Base-by-base conservation (phyloP, 805 yeast species). In the Starmerella etchellsii region DNA sequence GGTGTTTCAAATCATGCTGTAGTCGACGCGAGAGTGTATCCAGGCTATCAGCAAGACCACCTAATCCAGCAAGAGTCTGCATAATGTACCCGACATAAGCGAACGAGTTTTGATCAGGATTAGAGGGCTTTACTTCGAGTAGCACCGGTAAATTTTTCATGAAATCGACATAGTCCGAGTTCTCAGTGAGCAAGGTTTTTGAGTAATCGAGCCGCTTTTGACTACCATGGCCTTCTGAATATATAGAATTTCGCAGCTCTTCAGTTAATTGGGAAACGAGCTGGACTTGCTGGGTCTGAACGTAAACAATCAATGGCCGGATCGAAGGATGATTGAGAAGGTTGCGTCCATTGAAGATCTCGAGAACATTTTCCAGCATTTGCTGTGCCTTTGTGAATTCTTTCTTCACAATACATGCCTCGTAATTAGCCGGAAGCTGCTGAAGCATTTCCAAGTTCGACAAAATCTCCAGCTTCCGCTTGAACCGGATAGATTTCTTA, bases 191-290 rank as follows among this genome's bases (percentile, higher is more conserved):
- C 23, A 31, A 18, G 11, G 34, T 21, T 14, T 31, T 31, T 9
- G 34, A 20, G 14, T 25, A 30, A 6, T 28, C 31, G 21, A 33
- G 33, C 11, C 44, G 51, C 22, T 41, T 40, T 26, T 52, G 51
- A 18, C 61, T 51, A 45, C 59, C 61, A 2, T 65, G 66, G 3
- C 62, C 55, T 50, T 73, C 75, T 31, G 79, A 63, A 52, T 78
- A 82, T n/a, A 81, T 63, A 41, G 81, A 78, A 35, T 68, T 70
- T 43, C 74, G 76, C 31, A 84, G 61, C 53, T 85, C 94, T 47
- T 81, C 94, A n/a, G 81, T 64, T 16, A 87, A 64, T 47, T 73
- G 72, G 35, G 78, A 84, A 52, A 79, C 78, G 23, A 87, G 62
- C 31, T 65, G 56, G 32, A 56, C 42, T 33, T 61, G 62, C 46